phyloP scores from a whole-genome alignment of 257 asterid species.

The Solanum gracilifrons region DNA sequence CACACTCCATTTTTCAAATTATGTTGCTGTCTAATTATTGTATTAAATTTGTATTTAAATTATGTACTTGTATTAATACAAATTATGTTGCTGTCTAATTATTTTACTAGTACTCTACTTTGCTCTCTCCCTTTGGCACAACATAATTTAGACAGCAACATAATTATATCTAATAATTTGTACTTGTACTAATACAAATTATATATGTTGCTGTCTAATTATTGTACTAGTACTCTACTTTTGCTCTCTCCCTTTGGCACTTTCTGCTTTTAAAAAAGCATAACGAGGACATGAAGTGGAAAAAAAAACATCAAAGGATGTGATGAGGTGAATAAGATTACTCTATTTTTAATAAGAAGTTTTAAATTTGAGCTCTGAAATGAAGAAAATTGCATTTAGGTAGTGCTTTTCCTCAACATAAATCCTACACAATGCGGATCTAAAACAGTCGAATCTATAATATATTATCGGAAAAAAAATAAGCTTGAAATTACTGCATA shows the following conservation, averaged over 20 bases:
- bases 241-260: background rate
- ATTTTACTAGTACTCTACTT: too few species aligned
- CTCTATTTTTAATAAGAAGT: background rate
- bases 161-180: too few species aligned
- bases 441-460: background rate
- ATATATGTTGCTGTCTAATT: too few species aligned
- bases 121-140: too few species aligned
- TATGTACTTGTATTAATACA: too few species aligned
- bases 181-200: too few species aligned
- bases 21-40: background rate
- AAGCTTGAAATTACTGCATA: background rate
- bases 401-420: background rate
- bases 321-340: background rate
- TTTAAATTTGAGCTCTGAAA: background rate
- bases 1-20: background rate
- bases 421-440: background rate
- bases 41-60: too few species aligned
- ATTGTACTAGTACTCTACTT: background rate
- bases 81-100: too few species aligned
- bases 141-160: too few species aligned
- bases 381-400: fast-evolving
- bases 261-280: background rate
- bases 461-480: background rate
- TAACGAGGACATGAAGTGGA: background rate
- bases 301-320: fast-evolving